phyloP scores from a whole-genome alignment of 139 green algal species.

The Haematococcus lacustris region DNA sequence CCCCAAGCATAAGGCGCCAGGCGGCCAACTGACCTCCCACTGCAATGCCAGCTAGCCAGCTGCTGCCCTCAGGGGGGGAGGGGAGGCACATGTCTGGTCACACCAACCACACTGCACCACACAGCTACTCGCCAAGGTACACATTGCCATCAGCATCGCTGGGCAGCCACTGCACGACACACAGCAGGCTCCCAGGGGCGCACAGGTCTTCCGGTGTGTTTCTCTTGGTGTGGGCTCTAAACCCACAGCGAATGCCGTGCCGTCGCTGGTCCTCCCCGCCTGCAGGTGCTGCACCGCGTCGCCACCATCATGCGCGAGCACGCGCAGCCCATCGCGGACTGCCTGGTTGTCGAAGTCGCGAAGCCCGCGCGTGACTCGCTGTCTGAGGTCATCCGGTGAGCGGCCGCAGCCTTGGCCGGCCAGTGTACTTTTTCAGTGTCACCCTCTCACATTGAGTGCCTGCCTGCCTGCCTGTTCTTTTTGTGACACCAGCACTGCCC shows the following conservation, averaged over 20 bases:
- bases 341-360: conserved; percentile 86
- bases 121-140: too few species aligned
- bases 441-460: neutral
- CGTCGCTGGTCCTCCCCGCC: too few species aligned
- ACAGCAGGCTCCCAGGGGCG: conserved; percentile 63
- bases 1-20: too few species aligned
- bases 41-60: too few species aligned
- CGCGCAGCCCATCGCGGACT: conserved; percentile 75
- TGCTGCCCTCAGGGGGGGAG: too few species aligned
- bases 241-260: too few species aligned
- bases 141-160: neutral
- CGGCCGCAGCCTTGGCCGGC: neutral
- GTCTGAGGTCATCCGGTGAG: conserved; percentile 2
- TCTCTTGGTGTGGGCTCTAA: too few species aligned
- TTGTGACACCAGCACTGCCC: neutral
- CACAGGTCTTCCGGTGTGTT: too few species aligned
- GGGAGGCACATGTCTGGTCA: too few species aligned
- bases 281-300: conserved; percentile 73
- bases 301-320: conserved; percentile 72
- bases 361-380: conserved; percentile 80
- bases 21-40: too few species aligned
- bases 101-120: too few species aligned
- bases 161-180: neutral
- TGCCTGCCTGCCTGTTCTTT: neutral
- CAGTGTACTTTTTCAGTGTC: neutral